Conservation (phyloP, 2,329 filamentous ascomycete species). For the Xenoacremonium recifei region DNA sequence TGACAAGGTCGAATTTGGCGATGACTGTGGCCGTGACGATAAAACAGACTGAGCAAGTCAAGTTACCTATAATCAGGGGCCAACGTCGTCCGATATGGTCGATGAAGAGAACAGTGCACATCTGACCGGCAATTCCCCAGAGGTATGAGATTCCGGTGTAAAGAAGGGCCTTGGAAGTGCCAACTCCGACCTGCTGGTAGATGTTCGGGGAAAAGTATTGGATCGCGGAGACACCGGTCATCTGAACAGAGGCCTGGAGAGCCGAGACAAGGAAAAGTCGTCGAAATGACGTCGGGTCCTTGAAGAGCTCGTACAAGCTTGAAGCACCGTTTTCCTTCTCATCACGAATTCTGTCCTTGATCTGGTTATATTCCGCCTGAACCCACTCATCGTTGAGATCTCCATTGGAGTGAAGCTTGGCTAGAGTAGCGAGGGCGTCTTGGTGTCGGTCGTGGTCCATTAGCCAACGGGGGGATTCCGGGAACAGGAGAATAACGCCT, state of each 20-base stretch:
- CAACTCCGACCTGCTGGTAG: neutral
- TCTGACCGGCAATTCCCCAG: neutral
- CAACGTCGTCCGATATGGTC: neutral
- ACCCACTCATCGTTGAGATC: constrained; percentile 6
- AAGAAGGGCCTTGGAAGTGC: constrained; percentile 17
- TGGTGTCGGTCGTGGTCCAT: constrained; percentile 3
- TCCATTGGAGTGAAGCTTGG: constrained; percentile 5
- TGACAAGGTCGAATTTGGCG: constrained; percentile 10
- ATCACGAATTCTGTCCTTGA: constrained; percentile 1
- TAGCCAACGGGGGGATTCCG: constrained; percentile 7
- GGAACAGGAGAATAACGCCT: constrained; percentile 6
- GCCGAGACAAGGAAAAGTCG: neutral
- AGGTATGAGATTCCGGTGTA: too few species aligned
- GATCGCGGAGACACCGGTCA: neutral
- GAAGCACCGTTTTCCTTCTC: neutral
- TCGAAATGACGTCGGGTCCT: neutral
- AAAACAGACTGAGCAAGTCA: neutral
- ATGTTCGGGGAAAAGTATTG: neutral
- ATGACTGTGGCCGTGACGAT: constrained; percentile 12
- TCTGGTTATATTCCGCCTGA: constrained; percentile 4
- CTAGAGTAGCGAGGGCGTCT: constrained; percentile 4
- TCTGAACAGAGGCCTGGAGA: neutral
- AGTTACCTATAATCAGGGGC: neutral
- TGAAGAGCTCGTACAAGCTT: neutral
- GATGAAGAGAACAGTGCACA: neutral